Conservation (phyloP, 192 early-diverging fungal genomes). For the Linnemannia hyalina region DNA sequence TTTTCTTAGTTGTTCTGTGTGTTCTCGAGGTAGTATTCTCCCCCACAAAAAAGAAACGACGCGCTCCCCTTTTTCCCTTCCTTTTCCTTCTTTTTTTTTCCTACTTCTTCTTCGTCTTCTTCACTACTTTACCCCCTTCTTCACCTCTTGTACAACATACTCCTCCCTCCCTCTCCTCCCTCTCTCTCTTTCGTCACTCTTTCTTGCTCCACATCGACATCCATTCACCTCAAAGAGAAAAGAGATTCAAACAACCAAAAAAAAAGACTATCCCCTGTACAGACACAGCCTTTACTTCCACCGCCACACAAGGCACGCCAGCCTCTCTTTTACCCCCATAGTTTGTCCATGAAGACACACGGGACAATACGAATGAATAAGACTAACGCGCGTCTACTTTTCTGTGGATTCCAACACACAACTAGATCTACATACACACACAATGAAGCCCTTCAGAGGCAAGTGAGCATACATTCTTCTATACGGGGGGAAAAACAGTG, state of each 20-base stretch:
- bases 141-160: background rate
- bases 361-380: background rate
- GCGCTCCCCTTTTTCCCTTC: background rate
- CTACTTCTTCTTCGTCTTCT: background rate
- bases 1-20: no score
- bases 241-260: background rate
- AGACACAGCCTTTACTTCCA: background rate
- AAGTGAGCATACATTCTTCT: background rate
- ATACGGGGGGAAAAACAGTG: background rate
- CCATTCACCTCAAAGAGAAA: background rate
- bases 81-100: background rate
- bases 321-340: no score
- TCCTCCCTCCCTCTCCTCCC: background rate
- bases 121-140: background rate
- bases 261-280: background rate
- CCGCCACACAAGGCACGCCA: background rate
- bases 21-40: no score
- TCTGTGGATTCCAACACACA: background rate
- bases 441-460: slow-evolving; percentile 1
- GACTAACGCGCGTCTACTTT: background rate
- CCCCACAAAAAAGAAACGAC: background rate
- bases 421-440: background rate
- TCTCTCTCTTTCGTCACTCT: background rate
- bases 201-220: background rate
- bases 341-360: no score